Evolutionary conservation across 139 green algal genomes (phyloP).

Genomic region (Chlamydomonas sp.): DNA sequence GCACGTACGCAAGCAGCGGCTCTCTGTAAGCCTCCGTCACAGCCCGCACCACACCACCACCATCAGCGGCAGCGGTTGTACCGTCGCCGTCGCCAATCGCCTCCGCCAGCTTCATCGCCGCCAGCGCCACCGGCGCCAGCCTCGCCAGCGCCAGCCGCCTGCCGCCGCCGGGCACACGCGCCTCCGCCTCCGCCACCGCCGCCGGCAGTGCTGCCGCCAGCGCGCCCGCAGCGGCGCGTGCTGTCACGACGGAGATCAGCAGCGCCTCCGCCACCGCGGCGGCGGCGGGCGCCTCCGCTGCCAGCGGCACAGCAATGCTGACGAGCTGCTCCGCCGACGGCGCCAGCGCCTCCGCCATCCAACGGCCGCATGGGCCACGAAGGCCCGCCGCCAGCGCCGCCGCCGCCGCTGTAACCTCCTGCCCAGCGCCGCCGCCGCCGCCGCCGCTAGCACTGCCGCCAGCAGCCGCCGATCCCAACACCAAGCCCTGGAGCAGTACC

Average conservation of each 20-base stretch:
- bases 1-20: slow-evolving; percentile 47
- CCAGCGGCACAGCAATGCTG: neutral
- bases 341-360: neutral
- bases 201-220: neutral
- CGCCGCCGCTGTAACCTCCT: neutral
- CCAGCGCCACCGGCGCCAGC: slow-evolving; percentile 25
- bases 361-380: neutral
- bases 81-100: neutral
- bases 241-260: neutral
- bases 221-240: neutral
- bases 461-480: too few relatives aligned
- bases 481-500: too few relatives aligned
- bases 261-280: neutral
- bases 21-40: slow-evolving; percentile 8
- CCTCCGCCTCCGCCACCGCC: slow-evolving; percentile 19
- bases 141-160: slow-evolving; percentile 22
- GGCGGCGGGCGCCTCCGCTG: slow-evolving; percentile 1
- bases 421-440: neutral
- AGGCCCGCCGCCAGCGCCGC: slow-evolving; percentile 2
- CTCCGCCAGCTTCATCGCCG: neutral
- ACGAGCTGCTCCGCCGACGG: neutral
- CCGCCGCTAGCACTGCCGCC: neutral
- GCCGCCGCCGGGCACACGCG: neutral
- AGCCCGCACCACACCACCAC: neutral
- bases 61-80: neutral